Evolutionary conservation across 257 asterid genomes (phyloP).

Genomic region (Coffea canephora): DNA sequence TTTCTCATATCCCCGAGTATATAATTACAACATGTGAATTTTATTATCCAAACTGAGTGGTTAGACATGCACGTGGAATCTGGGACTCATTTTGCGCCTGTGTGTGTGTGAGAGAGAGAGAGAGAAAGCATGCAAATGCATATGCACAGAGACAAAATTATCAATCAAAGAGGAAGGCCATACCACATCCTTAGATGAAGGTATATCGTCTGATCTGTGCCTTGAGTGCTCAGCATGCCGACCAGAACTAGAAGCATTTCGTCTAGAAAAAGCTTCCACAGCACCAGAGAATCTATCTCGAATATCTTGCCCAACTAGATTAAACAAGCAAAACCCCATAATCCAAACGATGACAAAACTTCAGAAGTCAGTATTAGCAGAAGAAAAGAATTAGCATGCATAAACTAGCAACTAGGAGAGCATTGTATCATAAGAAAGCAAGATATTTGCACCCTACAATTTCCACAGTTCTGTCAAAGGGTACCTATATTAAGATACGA

Average conservation of each 20-base stretch:
- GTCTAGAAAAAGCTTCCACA: conserved; percentile 79
- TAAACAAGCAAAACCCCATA: conserved; percentile 15
- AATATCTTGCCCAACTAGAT: conserved; percentile 65
- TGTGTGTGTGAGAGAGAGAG: neutral
- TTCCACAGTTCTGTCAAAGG: neutral
- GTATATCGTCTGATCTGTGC: conserved; percentile 66
- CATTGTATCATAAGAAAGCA: neutral
- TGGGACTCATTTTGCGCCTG: neutral
- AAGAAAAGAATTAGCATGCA: neutral
- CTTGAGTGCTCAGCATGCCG: conserved; percentile 68
- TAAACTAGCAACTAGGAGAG: neutral
- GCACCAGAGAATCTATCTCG: conserved; percentile 84
- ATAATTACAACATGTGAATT: neutral
- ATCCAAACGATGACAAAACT: neutral
- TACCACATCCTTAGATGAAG: conserved; percentile 98
- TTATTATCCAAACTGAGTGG: neutral
- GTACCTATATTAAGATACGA: neutral
- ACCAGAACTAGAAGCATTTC: conserved; percentile 57
- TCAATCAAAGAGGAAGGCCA: conserved; percentile 9
- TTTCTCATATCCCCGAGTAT: neutral
- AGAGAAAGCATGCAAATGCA: neutral
- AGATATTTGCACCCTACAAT: neutral
- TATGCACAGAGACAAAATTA: too few species aligned
- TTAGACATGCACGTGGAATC: neutral
- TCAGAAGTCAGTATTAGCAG: neutral